Conservation (phyloP, 2,329 filamentous ascomycete species). For the Penicillium sp. region DNA sequence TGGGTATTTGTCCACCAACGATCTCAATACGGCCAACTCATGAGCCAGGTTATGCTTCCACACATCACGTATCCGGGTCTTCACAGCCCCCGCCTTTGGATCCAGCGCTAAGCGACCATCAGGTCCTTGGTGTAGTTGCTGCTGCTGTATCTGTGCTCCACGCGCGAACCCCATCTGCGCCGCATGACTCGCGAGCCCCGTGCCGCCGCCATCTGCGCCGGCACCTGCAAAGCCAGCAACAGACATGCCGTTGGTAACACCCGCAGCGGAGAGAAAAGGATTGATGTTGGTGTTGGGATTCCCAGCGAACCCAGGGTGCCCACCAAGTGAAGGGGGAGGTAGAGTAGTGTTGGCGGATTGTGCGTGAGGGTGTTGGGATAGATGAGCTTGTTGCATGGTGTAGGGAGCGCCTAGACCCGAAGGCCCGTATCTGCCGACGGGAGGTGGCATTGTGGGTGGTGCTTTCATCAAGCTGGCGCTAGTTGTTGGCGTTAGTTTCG, state of each 20-base stretch:
- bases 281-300: slow-evolving; percentile 64
- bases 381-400: slow-evolving; percentile 47
- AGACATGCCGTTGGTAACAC: slow-evolving; percentile 53
- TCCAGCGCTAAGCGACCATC: slow-evolving; percentile 53
- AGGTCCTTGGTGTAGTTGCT: slow-evolving; percentile 48
- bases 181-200: slow-evolving; percentile 78
- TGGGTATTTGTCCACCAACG: slow-evolving; percentile 82
- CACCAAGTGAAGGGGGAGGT: slow-evolving; percentile 56
- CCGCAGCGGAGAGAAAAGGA: slow-evolving; percentile 56
- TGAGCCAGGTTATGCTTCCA: slow-evolving; percentile 89
- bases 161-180: slow-evolving; percentile 83
- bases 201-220: slow-evolving; percentile 53
- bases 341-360: slow-evolving; percentile 47
- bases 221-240: slow-evolving; percentile 55
- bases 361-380: slow-evolving; percentile 38
- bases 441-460: slow-evolving; percentile 51
- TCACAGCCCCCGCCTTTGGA: slow-evolving; percentile 55
- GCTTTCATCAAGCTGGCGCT: not conserved
- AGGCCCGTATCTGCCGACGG: slow-evolving; percentile 55
- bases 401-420: slow-evolving; percentile 58
- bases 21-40: slow-evolving; percentile 80
- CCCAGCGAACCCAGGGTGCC: slow-evolving; percentile 63
- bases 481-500: slow-evolving; percentile 20
- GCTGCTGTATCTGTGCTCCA: slow-evolving; percentile 61
- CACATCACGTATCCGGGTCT: slow-evolving; percentile 86